A percentile compares a stretch with the other conserved stretches of the same genome.
These are phyloP conservation scores for Cystobasidium pallidum DNA, from an alignment of 1,284 basidiomycete species.

Conservation along the genomic window DNA sequence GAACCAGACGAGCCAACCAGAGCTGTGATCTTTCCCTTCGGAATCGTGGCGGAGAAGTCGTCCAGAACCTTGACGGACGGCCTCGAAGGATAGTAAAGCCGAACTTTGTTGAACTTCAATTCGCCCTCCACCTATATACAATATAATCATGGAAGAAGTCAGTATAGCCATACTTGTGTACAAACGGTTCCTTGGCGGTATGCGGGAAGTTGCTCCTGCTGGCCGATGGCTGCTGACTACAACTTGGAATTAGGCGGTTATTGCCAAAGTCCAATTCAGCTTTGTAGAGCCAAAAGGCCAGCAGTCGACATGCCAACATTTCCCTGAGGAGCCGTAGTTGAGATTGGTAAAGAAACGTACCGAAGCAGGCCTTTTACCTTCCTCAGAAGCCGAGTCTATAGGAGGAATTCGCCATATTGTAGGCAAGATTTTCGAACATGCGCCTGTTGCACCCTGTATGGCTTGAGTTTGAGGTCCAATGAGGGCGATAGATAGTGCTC, in stretches of 20 bases:
- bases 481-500: constrained; percentile 56
- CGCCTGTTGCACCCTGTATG: constrained; percentile 77
- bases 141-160: too few species aligned
- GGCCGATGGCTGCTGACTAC: too few species aligned
- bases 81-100: constrained; percentile 89
- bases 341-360: constrained; percentile 63
- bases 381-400: constrained; percentile 78
- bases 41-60: constrained; percentile 60
- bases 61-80: constrained; percentile 83
- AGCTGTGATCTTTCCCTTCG: constrained; percentile 56
- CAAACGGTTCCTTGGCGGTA: too few species aligned
- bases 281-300: too few species aligned
- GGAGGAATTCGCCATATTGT: constrained; percentile 84
- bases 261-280: too few species aligned
- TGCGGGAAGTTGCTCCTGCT: too few species aligned
- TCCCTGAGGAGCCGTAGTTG: too few species aligned
- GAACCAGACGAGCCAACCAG: constrained; percentile 88
- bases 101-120: constrained; percentile 67
- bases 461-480: constrained; percentile 62
- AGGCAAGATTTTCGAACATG: constrained; percentile 78
- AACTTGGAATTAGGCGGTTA: too few species aligned
- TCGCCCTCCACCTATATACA: constrained; percentile 18
- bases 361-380: constrained; percentile 71
- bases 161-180: too few species aligned
- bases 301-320: too few species aligned